Percentiles rank a stretch among this genome's conserved stretches.
phyloP scores from a whole-genome alignment of 2,329 filamentous ascomycete genomes.

The Aspergillus bombycis region DNA sequence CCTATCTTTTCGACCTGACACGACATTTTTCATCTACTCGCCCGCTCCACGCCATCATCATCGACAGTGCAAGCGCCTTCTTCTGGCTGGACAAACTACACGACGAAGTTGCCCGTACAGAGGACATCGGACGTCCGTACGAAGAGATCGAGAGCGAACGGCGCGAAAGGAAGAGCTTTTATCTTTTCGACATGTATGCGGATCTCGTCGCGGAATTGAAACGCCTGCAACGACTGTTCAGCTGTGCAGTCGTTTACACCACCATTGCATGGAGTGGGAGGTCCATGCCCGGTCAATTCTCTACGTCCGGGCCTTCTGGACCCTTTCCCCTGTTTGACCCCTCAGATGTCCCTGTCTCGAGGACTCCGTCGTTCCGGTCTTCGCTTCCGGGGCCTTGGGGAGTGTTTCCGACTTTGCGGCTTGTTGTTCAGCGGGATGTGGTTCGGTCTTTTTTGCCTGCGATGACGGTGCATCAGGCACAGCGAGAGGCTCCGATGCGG shows the following conservation, averaged over 20 bases:
- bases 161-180: constrained; percentile 31
- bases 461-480: constrained; percentile 37
- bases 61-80: constrained; percentile 61
- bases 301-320: constrained; percentile 20
- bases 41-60: constrained; percentile 53
- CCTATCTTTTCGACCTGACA: constrained; percentile 52
- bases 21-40: constrained; percentile 52
- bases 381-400: constrained; percentile 45
- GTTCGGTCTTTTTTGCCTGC: constrained; percentile 41
- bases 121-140: constrained; percentile 37
- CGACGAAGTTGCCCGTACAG: constrained; percentile 46
- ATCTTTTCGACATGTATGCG: constrained; percentile 35
- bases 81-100: constrained; percentile 55
- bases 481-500: constrained; percentile 38
- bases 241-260: constrained; percentile 45
- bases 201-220: constrained; percentile 36
- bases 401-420: constrained; percentile 39
- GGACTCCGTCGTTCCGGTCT: constrained; percentile 34
- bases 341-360: constrained; percentile 12
- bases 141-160: constrained; percentile 34
- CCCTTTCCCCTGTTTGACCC: constrained; percentile 23
- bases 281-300: constrained; percentile 12
- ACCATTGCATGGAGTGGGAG: constrained; percentile 28
- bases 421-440: constrained; percentile 39
- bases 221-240: constrained; percentile 40